Evolutionary conservation across 225 moss, liverwort and hornwort genomes (phyloP).

Genomic region (Sphagnum tenellum): DNA sequence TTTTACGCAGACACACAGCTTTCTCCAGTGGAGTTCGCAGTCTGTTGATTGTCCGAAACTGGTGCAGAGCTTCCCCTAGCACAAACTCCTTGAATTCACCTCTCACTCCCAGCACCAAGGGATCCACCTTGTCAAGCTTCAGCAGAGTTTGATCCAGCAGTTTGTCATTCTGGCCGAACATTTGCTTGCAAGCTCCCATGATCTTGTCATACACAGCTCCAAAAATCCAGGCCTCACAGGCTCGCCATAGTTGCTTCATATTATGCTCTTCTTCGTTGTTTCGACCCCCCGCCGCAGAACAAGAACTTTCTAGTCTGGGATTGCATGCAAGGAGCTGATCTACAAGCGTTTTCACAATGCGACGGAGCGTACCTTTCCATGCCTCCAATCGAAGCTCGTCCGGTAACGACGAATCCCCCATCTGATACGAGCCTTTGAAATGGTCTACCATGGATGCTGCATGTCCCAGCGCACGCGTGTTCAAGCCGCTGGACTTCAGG

Average conservation of each 20-base stretch:
- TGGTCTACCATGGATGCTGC: conserved; percentile 63
- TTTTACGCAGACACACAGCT: conserved; percentile 44
- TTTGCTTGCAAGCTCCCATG: conserved; percentile 61
- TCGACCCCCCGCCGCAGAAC: conserved; percentile 3
- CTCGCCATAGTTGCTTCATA: conserved; percentile 37
- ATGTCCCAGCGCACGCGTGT: conserved; percentile 44
- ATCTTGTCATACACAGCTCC: conserved; percentile 51
- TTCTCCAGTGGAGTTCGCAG: conserved; percentile 42
- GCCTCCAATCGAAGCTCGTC: conserved; percentile 55
- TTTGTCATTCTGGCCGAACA: conserved; percentile 47
- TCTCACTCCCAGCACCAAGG: conserved; percentile 45
- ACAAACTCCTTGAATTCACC: conserved; percentile 52
- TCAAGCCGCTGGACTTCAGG: conserved; percentile 62
- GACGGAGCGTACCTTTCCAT: conserved; percentile 47
- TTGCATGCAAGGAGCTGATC: conserved; percentile 39
- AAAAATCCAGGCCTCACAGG: conserved; percentile 50
- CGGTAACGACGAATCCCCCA: conserved; percentile 41
- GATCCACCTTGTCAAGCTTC: conserved; percentile 38
- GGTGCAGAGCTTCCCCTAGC: conserved; percentile 40
- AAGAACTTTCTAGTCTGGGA: conserved; percentile 22
- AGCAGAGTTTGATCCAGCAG: conserved; percentile 36
- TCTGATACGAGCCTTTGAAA: conserved; percentile 58
- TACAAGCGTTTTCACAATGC: conserved; percentile 44
- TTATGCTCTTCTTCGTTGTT: conserved; percentile 14
- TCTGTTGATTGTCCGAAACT: conserved; percentile 48